A percentile compares a stretch with the other conserved stretches of the same genome.
phyloP scores from a whole-genome alignment of 2,329 filamentous ascomycete species.

The Domatiomyces globalis region DNA sequence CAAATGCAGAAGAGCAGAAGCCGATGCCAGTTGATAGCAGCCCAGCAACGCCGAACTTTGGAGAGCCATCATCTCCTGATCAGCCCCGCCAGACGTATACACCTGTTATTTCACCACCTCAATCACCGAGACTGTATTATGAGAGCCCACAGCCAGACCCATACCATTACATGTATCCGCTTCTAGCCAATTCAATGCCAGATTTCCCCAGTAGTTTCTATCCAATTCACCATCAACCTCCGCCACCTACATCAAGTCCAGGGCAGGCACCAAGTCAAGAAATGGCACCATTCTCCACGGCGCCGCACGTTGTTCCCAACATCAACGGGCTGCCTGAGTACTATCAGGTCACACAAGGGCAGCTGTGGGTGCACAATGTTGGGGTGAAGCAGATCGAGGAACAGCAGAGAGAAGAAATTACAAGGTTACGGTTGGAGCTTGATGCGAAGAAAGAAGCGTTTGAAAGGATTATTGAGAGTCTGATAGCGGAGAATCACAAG shows the following conservation, averaged over 20 bases:
- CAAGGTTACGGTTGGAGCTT: constrained; percentile 37
- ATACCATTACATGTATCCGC: constrained; percentile 5
- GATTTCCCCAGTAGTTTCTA: background rate
- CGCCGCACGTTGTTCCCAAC: constrained; percentile 33
- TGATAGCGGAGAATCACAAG: constrained; percentile 9
- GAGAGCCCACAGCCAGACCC: constrained; percentile 4
- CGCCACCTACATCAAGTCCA: background rate
- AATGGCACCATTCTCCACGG: background rate
- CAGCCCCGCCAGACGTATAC: constrained; percentile 2
- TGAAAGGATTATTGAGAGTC: constrained; percentile 20
- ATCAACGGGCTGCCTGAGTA: constrained; percentile 30
- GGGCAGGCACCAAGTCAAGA: background rate
- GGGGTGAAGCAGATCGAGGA: constrained; percentile 35
- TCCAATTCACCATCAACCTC: background rate
- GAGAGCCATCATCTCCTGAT: background rate
- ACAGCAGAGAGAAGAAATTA: constrained; percentile 35
- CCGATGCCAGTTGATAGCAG: constrained; percentile 25
- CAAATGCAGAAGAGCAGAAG: constrained; percentile 24
- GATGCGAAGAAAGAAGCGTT: constrained; percentile 33
- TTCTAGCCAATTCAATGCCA: background rate
- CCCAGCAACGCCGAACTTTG: constrained; percentile 1
- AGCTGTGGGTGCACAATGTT: constrained; percentile 36
- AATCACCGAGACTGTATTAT: constrained; percentile 11
- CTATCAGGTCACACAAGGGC: constrained; percentile 38
- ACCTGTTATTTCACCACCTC: constrained; percentile 8